phyloP scores from a whole-genome alignment of 2,329 filamentous ascomycete species.

The Diaporthe sp. region DNA sequence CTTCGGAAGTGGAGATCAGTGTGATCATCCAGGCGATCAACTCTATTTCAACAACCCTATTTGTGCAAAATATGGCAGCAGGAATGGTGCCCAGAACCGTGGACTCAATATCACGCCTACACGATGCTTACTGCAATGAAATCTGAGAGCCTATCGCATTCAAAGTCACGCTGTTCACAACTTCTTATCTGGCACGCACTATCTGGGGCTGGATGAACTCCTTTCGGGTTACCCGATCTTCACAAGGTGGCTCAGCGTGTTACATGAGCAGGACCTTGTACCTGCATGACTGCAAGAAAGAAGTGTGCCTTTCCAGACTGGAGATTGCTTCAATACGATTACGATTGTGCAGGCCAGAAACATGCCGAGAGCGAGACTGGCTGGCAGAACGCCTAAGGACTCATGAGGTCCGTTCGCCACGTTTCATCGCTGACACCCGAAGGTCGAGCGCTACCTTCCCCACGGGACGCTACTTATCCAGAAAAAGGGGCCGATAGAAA shows the following conservation, averaged over 20 bases:
- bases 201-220: not conserved
- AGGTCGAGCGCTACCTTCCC: not conserved
- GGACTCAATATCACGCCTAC: not conserved
- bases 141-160: constrained; percentile 1
- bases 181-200: not conserved
- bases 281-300: not conserved
- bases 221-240: not conserved
- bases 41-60: constrained; percentile 10
- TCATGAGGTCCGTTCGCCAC: constrained; percentile 14
- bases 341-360: not conserved
- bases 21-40: constrained; percentile 12
- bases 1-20: not conserved
- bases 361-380: constrained; percentile 2
- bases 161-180: not conserved
- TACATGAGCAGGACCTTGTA: not conserved
- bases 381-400: not conserved
- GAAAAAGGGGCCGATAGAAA: not conserved
- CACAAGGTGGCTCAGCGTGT: constrained; percentile 1
- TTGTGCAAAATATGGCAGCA: not conserved
- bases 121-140: not conserved
- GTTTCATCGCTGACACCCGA: constrained; percentile 14
- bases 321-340: not conserved
- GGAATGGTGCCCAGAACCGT: not conserved
- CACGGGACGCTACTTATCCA: not conserved
- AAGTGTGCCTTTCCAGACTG: not conserved